These are phyloP conservation scores for Scenedesmus sp. DNA, from an alignment of 163 green algal genomes.

Conservation along the genomic window DNA sequence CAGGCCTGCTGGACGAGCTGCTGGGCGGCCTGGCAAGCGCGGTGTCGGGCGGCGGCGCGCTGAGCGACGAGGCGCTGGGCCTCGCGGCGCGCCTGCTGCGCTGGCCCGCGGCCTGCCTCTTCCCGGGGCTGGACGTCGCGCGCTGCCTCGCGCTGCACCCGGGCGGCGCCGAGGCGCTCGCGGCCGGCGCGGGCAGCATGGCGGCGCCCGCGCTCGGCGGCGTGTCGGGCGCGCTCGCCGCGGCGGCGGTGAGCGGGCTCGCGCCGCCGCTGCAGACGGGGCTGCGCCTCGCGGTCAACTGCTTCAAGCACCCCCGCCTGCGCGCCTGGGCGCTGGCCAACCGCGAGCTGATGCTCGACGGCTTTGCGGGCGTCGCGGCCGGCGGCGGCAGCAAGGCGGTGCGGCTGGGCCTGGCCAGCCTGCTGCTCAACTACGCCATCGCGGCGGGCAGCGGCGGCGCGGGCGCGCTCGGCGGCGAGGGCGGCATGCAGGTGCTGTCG, in stretches of 20 bases:
- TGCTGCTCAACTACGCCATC: constrained; percentile 74
- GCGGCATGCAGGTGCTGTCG: constrained; percentile 39
- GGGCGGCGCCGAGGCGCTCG: constrained; percentile 48
- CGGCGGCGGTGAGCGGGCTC: constrained; percentile 10
- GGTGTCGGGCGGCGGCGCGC: background rate
- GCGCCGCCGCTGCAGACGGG: constrained; percentile 64
- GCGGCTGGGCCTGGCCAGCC: constrained; percentile 64
- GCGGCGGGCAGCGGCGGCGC: constrained; percentile 13
- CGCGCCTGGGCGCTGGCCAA: constrained; percentile 53
- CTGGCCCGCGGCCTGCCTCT: constrained; percentile 70
- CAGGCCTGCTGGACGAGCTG: constrained; percentile 45
- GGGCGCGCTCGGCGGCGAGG: constrained; percentile 15
- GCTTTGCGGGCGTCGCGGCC: constrained; percentile 39
- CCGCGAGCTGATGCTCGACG: constrained; percentile 54
- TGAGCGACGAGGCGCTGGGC: constrained; percentile 12
- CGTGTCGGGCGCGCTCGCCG: constrained; percentile 39
- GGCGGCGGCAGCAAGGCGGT: constrained; percentile 53
- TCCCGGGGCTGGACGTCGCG: constrained; percentile 75
- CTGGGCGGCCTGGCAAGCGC: constrained; percentile 20
- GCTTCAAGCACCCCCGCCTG: constrained; percentile 54
- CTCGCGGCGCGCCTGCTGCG: constrained; percentile 57
- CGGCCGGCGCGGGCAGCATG: constrained; percentile 43
- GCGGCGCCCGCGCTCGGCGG: constrained; percentile 11
- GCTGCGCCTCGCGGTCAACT: constrained; percentile 72
- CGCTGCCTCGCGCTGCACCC: constrained; percentile 60